Evolutionary conservation across 352 stramenopile species (phyloP), one percentile per base, ranked within the genome.

Genomic region (Phytophthora sp.): DNA sequence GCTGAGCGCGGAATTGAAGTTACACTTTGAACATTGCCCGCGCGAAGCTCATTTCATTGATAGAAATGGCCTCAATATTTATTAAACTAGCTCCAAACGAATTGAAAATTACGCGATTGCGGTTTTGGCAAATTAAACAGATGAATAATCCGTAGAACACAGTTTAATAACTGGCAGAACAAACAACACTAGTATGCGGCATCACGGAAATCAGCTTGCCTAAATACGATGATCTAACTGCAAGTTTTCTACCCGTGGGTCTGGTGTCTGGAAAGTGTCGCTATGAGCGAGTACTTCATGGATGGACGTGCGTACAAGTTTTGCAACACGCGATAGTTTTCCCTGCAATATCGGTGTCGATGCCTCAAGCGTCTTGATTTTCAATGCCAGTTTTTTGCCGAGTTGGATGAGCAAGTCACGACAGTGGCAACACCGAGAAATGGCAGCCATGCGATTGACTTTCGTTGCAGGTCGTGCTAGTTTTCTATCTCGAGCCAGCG

Each of bases 181-280:
- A n/a, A n/a, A n/a, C n/a, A n/a, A n/a, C n/a, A n/a, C n/a, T n/a
- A n/a, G n/a, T n/a, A n/a, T n/a, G n/a, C 77, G 11, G 66, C 68
- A 31, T 88, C 73, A 6, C 77, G 79, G 29, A 82, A 77, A 2
- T 73, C 77, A n/a, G 29, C 79, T 88, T 6, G 76, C 64, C 81
- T 77, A 88, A 11, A 66, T 36, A 20, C 39, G 72, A 31, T 38
- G 71, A 36, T 66, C 72, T 24, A 90, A 54, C 1, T 69, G 57
- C 30, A 88, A 45, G 60, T 74, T 79, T 8, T 59, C 57, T 16
- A 90, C 76, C 2, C 81, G 77, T 36, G 53, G 59, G 26, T 88
- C 77, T 0, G 71, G 77, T 5, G 45, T 76, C 44, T 84, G 62
- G 7, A 75, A 73, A 1, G 26, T n/a, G n/a, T n/a, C n/a, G n/a